phyloP scores from a whole-genome alignment of 768 basidiomycete species.

The Russula emetica region DNA sequence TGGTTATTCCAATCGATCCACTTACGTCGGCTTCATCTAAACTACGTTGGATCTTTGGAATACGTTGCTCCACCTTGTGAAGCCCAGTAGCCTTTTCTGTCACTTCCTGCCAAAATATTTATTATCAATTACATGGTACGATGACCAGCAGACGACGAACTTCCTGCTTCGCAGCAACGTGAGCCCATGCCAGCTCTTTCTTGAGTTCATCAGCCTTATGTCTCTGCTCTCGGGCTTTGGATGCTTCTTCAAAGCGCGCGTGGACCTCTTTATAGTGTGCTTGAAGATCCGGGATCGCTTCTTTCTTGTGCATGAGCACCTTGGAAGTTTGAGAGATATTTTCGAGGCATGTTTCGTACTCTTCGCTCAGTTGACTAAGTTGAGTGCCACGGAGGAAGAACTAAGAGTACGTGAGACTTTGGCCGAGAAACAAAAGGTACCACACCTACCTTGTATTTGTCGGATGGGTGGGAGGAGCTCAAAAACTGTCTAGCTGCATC shows the following conservation, averaged over 20 bases:
- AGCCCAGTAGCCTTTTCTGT: constrained; percentile 40
- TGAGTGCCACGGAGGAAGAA: constrained; percentile 95
- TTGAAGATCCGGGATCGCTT: constrained; percentile 74
- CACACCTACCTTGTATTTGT: constrained; percentile 78
- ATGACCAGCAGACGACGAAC: constrained; percentile 38
- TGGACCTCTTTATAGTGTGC: constrained; percentile 53
- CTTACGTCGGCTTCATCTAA: constrained; percentile 41
- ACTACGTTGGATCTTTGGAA: constrained; percentile 41
- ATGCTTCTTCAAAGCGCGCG: constrained; percentile 63
- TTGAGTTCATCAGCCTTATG: constrained; percentile 64
- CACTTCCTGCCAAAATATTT: constrained; percentile 40
- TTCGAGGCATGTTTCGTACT: constrained; percentile 73
- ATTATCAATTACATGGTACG: background rate
- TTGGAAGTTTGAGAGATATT: constrained; percentile 69
- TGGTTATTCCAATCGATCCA: background rate
- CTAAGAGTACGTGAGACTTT: constrained; percentile 39
- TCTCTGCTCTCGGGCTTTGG: constrained; percentile 67
- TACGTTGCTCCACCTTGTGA: constrained; percentile 38
- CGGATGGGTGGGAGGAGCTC: constrained; percentile 68
- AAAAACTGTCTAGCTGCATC: constrained; percentile 57
- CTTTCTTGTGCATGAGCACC: constrained; percentile 64
- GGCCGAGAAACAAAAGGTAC: background rate
- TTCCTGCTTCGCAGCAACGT: constrained; percentile 65
- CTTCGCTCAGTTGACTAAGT: constrained; percentile 78
- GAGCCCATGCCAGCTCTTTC: constrained; percentile 84